A percentile compares a stretch with the other conserved stretches of the same genome.
These are phyloP conservation scores for Heterobasidion occidentale DNA, from an alignment of 1,284 basidiomycete genomes.

Conservation along the genomic window DNA sequence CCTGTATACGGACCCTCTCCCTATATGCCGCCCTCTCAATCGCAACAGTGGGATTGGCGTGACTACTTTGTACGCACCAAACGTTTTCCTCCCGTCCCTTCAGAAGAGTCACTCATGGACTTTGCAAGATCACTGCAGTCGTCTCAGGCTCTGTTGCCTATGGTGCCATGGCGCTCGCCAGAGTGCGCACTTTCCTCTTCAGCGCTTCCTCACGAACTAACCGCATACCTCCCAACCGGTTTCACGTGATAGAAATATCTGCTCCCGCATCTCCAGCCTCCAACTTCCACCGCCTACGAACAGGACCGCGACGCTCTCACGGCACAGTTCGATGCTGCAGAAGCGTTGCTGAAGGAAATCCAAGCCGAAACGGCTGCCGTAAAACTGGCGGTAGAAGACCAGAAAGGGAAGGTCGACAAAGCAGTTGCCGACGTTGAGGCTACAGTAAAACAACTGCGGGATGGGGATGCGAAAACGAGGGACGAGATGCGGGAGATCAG, in stretches of 20 bases:
- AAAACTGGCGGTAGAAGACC: constrained; percentile 72
- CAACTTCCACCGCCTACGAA: constrained; percentile 85
- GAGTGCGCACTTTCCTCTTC: constrained; percentile 37
- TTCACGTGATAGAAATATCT: constrained; percentile 71
- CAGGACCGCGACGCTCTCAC: constrained; percentile 79
- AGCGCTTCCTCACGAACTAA: neutral
- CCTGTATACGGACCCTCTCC: constrained; percentile 34
- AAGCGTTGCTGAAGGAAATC: constrained; percentile 76
- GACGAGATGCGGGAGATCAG: constrained; percentile 91
- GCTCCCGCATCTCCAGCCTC: constrained; percentile 87
- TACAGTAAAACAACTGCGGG: constrained; percentile 70
- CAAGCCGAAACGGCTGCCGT: constrained; percentile 73
- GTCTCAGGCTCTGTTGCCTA: constrained; percentile 88
- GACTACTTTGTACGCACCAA: constrained; percentile 79
- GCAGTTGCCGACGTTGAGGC: constrained; percentile 77
- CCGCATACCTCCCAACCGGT: neutral
- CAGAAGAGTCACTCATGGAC: neutral
- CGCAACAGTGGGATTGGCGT: constrained; percentile 79
- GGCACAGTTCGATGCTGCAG: constrained; percentile 91
- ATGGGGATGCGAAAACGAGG: constrained; percentile 72
- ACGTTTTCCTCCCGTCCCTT: neutral
- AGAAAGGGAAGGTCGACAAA: constrained; percentile 71
- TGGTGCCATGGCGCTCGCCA: constrained; percentile 80
- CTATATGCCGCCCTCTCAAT: constrained; percentile 30
- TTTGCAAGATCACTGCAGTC: constrained; percentile 81